Conservation (phyloP, 2,329 filamentous ascomycete genomes). For the Aspergillus puulaauensis region DNA sequence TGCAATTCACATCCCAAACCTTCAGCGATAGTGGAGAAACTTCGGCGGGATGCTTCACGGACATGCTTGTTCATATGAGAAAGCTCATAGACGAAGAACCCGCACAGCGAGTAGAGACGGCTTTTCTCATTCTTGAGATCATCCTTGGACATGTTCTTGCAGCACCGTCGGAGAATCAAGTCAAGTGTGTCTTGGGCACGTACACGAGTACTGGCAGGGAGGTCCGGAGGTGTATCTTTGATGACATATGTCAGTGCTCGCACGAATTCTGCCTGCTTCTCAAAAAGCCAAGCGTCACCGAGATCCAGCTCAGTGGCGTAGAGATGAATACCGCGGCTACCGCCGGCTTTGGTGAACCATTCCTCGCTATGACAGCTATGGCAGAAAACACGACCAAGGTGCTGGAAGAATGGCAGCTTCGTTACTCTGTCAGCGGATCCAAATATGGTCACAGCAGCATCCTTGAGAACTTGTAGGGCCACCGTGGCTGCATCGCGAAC, state of each 20-base stretch:
- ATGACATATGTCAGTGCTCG: slow-evolving; percentile 94
- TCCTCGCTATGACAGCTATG: slow-evolving; percentile 97
- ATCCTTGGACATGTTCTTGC: slow-evolving; percentile 75
- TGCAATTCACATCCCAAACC: slow-evolving; percentile 76
- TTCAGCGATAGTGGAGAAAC: slow-evolving; percentile 77
- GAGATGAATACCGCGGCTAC: slow-evolving; percentile 84
- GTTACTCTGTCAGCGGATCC: slow-evolving; percentile 70
- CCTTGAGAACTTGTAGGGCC: slow-evolving; percentile 75
- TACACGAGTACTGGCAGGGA: slow-evolving; percentile 83
- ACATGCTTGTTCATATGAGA: slow-evolving; percentile 96
- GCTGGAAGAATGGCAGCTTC: slow-evolving; percentile 78
- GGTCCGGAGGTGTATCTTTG: slow-evolving; percentile 94
- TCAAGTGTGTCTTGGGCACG: slow-evolving; percentile 82
- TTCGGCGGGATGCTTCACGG: slow-evolving; percentile 78
- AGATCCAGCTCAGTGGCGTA: slow-evolving; percentile 82
- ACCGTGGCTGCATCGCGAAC: slow-evolving; percentile 81
- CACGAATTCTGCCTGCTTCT: slow-evolving; percentile 83
- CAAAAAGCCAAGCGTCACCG: slow-evolving; percentile 77
- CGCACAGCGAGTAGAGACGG: slow-evolving; percentile 73
- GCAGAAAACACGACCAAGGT: slow-evolving; percentile 80
- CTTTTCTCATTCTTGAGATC: slow-evolving; percentile 69
- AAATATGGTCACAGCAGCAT: slow-evolving; percentile 74
- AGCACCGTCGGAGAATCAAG: slow-evolving; percentile 74
- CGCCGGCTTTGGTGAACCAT: slow-evolving; percentile 97
- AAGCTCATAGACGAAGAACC: slow-evolving; percentile 81